Conservation (phyloP, 805 yeast genomes). For the Nakazawaea peltata region DNA sequence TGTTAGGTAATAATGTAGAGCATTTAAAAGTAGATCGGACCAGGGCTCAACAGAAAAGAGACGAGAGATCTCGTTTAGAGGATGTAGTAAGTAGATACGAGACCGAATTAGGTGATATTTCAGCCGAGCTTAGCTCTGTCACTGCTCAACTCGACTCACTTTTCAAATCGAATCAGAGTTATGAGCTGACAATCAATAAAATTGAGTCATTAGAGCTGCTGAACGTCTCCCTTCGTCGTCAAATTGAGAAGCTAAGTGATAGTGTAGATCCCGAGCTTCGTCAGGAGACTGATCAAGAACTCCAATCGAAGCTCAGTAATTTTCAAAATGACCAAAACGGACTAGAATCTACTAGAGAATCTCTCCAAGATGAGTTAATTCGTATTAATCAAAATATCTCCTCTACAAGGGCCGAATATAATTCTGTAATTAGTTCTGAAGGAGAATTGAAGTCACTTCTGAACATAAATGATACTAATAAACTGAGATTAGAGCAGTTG, state of each 20-base stretch:
- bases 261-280: constrained; percentile 41
- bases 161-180: constrained; percentile 74
- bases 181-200: constrained; percentile 61
- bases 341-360: too few species aligned
- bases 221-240: constrained; percentile 36
- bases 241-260: constrained; percentile 39
- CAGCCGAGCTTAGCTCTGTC: constrained; percentile 39
- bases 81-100: constrained; percentile 35
- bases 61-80: constrained; percentile 35
- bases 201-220: constrained; percentile 49
- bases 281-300: constrained; percentile 32
- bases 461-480: constrained; percentile 15
- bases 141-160: constrained; percentile 54
- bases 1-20: constrained; percentile 70
- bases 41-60: constrained; percentile 53
- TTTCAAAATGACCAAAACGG: constrained; percentile 26
- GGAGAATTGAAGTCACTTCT: constrained; percentile 42
- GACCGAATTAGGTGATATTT: constrained; percentile 40
- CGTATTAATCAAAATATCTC: too few species aligned
- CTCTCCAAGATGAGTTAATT: too few species aligned
- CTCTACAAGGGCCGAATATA: too few species aligned
- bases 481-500: too few species aligned
- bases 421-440: too few species aligned
- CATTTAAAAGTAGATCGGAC: constrained; percentile 69
- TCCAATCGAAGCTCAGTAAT: constrained; percentile 30